Evolutionary conservation across 164 flowering plant genomes (phyloP), one percentile per base, ranked within the genome.

Genomic region (Kalanchoe fedtschenkoi): DNA sequence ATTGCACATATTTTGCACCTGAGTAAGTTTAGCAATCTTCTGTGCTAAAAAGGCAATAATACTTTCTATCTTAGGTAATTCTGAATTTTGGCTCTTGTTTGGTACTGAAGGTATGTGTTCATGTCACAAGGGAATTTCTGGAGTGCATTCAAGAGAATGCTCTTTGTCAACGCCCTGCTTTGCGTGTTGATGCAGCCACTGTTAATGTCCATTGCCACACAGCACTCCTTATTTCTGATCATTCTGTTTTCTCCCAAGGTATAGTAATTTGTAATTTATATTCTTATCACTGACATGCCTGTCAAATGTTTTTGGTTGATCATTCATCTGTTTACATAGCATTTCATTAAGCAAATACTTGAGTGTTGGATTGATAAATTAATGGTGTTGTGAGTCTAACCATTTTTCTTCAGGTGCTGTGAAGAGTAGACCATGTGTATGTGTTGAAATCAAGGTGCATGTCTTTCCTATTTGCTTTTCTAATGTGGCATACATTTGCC

Each of bases 381-480:
- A 9, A 47, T 47, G 55, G 8, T 14, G 26, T 22, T 47, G 16
- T 47, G 55, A 47, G 26, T 9, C 5, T 47, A 24, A 47, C 30
- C 55, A 22, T 24, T 47, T 47, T 3, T 47, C 15, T 47, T 68
- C 83, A 91, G 97, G 88, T 71, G 21, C 19, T 24, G 53, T 26
- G 61, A 67, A 68, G 65, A 84, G 59, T 53, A 70, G 64, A 19
- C 70, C 71, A 4, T 86, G 88, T 76, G 69, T 89, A 68, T 78
- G 83, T 58, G 87, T 92, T 30, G 98, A 92, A 80, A 81, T 87
- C 74, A 92, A 92, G 98, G 98, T 91, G 67, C 65, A 62, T 33
- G 33, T 34, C 41, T 11, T 41, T 46, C 42, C 26, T 3, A 13
- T 35, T 41, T 44, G 19, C 39, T 28, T 24, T 60, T 26, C 41